phyloP scores from a whole-genome alignment of 345 rosid genomes.

The Heritiera fomes region DNA sequence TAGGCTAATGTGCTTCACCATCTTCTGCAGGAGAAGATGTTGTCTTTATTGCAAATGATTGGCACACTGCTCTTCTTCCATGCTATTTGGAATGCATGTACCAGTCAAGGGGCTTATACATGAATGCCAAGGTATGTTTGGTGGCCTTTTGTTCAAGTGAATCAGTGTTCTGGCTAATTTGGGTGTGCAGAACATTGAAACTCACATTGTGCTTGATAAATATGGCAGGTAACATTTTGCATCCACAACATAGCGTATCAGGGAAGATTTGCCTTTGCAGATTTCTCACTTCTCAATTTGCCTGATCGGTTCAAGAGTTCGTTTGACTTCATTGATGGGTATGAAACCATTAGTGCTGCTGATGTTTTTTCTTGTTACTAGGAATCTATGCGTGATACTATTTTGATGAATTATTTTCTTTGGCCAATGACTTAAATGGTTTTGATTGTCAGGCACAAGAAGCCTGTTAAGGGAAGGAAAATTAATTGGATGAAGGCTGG shows the following conservation, averaged over 20 bases:
- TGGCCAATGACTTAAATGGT: neutral
- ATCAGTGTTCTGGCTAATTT: neutral
- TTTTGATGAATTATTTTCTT: neutral
- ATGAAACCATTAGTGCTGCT: conserved; percentile 18
- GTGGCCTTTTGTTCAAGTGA: neutral
- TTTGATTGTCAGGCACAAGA: conserved; percentile 41
- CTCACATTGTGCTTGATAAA: conserved; percentile 16
- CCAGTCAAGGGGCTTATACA: conserved; percentile 67
- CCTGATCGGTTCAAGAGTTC: conserved; percentile 73
- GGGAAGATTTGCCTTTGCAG: conserved; percentile 70
- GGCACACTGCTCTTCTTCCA: conserved; percentile 94
- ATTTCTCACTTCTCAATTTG: conserved; percentile 72
- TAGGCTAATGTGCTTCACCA: neutral
- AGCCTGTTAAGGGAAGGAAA: conserved; percentile 86
- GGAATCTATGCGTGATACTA: neutral
- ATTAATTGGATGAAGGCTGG: conserved; percentile 99
- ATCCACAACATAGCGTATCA: conserved; percentile 98
- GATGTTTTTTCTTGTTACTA: conserved; percentile 8
- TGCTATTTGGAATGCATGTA: conserved; percentile 78
- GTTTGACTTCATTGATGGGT: conserved; percentile 89
- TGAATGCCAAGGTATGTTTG: conserved; percentile 64
- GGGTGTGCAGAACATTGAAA: neutral
- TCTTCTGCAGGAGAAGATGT: conserved; percentile 72
- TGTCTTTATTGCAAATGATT: conserved; percentile 81
- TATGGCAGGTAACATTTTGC: conserved; percentile 76